Percentiles rank a stretch among this genome's conserved stretches.
These are phyloP conservation scores for Volutella citrinella DNA, from an alignment of 2,329 filamentous ascomycete species.

Conservation along the genomic window DNA sequence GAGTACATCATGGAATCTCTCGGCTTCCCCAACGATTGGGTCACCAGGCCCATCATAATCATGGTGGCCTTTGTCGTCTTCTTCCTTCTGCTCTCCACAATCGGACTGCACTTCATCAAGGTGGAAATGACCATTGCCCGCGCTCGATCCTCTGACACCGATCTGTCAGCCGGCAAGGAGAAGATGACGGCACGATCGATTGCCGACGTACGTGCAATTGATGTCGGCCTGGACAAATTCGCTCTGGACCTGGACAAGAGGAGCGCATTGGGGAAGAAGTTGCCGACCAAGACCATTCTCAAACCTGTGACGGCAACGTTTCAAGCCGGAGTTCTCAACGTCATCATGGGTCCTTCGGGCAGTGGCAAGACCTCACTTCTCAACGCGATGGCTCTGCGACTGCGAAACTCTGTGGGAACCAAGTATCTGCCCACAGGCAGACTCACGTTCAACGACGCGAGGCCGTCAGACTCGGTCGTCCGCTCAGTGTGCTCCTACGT, in stretches of 20 bases:
- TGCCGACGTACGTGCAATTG: slow-evolving; percentile 55
- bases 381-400: slow-evolving; percentile 67
- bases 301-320: slow-evolving; percentile 66
- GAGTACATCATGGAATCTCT: slow-evolving; percentile 66
- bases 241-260: slow-evolving; percentile 63
- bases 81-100: slow-evolving; percentile 58
- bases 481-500: slow-evolving; percentile 74
- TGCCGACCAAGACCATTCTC: slow-evolving; percentile 58
- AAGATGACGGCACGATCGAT: slow-evolving; percentile 57
- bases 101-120: slow-evolving; percentile 62
- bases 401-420: slow-evolving; percentile 60
- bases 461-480: slow-evolving; percentile 66
- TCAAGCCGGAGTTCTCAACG: slow-evolving; percentile 64
- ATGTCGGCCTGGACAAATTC: slow-evolving; percentile 63
- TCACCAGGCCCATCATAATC: slow-evolving; percentile 62
- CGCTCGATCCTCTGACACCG: slow-evolving; percentile 55
- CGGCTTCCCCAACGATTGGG: slow-evolving; percentile 66
- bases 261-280: slow-evolving; percentile 46
- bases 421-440: slow-evolving; percentile 60
- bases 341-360: slow-evolving; percentile 79
- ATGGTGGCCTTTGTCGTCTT: slow-evolving; percentile 60
- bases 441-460: slow-evolving; percentile 67
- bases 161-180: slow-evolving; percentile 68
- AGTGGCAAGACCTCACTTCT: slow-evolving; percentile 74
- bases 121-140: slow-evolving; percentile 69